Evolutionary conservation across 2,329 filamentous ascomycete genomes (phyloP), one percentile per base, ranked within the genome.

Genomic region (Xylariaceae sp.): DNA sequence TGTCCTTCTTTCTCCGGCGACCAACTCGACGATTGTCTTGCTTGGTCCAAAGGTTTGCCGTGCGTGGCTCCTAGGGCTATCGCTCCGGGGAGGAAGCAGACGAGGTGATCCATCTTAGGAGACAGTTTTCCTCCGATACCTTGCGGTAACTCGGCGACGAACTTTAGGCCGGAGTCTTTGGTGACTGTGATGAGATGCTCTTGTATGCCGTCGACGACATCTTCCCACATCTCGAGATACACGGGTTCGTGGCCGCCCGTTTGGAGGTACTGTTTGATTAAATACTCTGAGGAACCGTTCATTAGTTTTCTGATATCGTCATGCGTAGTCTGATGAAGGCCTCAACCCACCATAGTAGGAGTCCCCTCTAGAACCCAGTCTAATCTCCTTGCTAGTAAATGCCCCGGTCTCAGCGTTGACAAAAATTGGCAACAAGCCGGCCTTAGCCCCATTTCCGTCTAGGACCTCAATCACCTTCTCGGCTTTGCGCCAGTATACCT

Each of bases 241-340:
- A 97, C 74, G 0, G 83, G 78, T 68, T 97, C 92, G 63, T 90
- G 79, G 65, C 87, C 83, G 47, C 88, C 88, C 7, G 93, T 97
- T 71, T 97, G 93, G 14, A 96, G 78, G 67, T 94, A 96, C 70
- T 97, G 93, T 74, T 97, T 97, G 75, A 97, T 93, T 43, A 97
- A 82, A 69, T 97, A 97, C 72, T 97, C 56, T 55, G 49, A 18
- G 31, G 31, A 51, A 38, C 22, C 17, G 17, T 45, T 45, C 40
- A 44, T 18, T 34, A 42, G 28, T 34, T 6, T 2, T 18, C 6
- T 10, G 9, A 10, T n/a, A 18, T 3, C 9, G 28, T 3, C 9
- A 33, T 19, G 3, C 18, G 22, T 28, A 28, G 22, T 28, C 22
- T 28, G 7, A 28, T 28, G 22, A 28, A 13, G 17, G 17, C 2